Conservation (phyloP, 2,329 filamentous ascomycete species). For the Aspergillus piperis region DNA sequence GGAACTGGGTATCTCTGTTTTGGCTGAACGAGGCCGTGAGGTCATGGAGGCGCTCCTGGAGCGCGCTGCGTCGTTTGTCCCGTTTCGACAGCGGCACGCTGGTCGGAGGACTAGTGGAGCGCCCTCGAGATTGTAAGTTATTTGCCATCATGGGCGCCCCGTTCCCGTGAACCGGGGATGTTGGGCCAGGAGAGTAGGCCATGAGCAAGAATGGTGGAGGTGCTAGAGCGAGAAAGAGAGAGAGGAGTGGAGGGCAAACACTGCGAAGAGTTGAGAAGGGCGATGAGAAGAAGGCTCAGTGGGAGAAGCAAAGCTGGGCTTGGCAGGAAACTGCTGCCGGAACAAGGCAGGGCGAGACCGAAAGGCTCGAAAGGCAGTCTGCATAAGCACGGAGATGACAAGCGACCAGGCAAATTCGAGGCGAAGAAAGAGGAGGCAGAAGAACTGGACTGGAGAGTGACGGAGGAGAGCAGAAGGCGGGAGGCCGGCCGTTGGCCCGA, state of each 20-base stretch:
- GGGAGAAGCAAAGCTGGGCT: neutral
- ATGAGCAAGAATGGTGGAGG: conserved; percentile 25
- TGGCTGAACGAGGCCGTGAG: conserved; percentile 76
- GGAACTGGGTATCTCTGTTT: conserved; percentile 80
- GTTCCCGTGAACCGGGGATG: conserved; percentile 31
- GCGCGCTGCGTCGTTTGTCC: conserved; percentile 82
- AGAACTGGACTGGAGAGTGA: conserved; percentile 13
- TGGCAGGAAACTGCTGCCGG: neutral
- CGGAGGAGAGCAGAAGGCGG: conserved; percentile 23
- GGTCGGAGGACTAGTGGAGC: conserved; percentile 36
- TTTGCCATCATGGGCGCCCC: conserved; percentile 22
- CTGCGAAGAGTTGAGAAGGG: neutral
- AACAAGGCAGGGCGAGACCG: neutral
- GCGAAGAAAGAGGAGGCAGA: conserved; percentile 18
- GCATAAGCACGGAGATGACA: conserved; percentile 6
- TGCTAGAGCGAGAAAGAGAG: conserved; percentile 10
- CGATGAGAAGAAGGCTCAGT: neutral
- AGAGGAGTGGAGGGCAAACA: conserved; percentile 8
- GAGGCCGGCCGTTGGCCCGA: conserved; percentile 20
- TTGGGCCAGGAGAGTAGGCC: conserved; percentile 44
- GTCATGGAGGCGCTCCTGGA: conserved; percentile 74
- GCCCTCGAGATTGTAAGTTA: conserved; percentile 26
- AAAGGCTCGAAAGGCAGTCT: neutral
- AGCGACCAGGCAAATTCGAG: neutral
- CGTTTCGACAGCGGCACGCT: conserved; percentile 69